Evolutionary conservation across 192 early-diverging fungal species (phyloP).

Genomic region (Entomortierella parvispora): DNA sequence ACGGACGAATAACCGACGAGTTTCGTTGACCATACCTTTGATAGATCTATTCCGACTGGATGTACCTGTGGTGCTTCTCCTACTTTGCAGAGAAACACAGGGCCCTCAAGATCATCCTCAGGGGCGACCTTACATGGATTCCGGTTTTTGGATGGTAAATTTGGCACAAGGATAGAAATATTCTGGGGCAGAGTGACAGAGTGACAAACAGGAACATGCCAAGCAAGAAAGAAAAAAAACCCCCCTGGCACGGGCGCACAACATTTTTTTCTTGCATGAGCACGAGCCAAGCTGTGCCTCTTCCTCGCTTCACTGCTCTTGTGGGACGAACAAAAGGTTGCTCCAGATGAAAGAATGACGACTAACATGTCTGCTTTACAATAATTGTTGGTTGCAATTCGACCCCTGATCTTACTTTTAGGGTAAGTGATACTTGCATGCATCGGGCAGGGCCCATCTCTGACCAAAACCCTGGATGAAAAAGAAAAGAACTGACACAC

Average conservation of each 20-base stretch:
- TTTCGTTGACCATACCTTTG: neutral
- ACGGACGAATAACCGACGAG: too few relatives aligned
- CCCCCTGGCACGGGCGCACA: neutral
- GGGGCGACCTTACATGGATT: conserved; percentile 79
- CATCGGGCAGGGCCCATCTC: too few relatives aligned
- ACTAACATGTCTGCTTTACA: too few relatives aligned
- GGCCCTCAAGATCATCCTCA: conserved; percentile 92
- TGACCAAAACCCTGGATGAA: too few relatives aligned
- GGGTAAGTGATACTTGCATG: too few relatives aligned
- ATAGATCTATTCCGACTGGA: conserved; percentile 75
- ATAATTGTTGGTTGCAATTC: too few relatives aligned
- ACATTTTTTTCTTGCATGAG: neutral
- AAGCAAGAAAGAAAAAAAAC: neutral
- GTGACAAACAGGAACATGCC: conserved; percentile 3
- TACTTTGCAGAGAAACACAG: conserved; percentile 80
- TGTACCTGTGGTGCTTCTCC: conserved; percentile 72
- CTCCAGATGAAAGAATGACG: too few relatives aligned
- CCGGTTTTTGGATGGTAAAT: conserved; percentile 88
- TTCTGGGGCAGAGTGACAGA: neutral
- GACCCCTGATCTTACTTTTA: too few relatives aligned
- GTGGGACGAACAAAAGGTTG: too few relatives aligned
- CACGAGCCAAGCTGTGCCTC: neutral
- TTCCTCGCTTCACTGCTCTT: neutral
- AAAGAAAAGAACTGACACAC: too few relatives aligned
- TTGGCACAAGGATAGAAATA: neutral